Evolutionary conservation across 1,139 yeast genomes (phyloP).

Genomic region (Nakaseomyces glabratus): DNA sequence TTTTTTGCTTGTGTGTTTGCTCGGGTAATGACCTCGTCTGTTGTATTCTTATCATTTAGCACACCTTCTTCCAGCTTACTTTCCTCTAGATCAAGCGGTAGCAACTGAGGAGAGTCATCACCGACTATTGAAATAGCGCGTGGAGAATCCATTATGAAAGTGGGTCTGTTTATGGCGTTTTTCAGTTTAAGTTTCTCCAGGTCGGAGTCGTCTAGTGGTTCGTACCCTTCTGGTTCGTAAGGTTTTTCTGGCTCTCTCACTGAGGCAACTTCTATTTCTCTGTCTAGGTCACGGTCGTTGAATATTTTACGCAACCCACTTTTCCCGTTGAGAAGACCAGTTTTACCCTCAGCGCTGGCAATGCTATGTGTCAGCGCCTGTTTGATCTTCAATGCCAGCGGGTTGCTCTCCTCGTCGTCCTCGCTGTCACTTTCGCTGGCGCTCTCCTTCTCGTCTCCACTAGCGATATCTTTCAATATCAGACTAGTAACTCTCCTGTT

Average conservation of each 20-base stretch:
- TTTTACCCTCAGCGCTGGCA: background rate
- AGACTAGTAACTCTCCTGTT: conserved; percentile 25
- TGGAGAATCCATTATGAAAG: too few relatives aligned
- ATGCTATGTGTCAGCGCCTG: conserved; percentile 11
- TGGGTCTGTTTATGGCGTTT: too few relatives aligned
- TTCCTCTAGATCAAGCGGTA: conserved; percentile 8
- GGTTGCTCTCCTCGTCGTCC: conserved; percentile 21
- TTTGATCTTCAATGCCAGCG: conserved; percentile 15
- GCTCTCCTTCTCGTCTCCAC: conserved; percentile 14
- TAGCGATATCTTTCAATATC: conserved; percentile 26
- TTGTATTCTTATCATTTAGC: background rate
- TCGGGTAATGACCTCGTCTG: too few relatives aligned
- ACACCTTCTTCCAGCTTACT: conserved; percentile 4
- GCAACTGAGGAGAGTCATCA: conserved; percentile 6
- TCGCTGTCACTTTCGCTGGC: conserved; percentile 16
- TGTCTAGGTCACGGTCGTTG: conserved; percentile 11
- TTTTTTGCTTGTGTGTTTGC: background rate
- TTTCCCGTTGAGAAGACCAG: conserved; percentile 8
- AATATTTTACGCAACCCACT: conserved; percentile 11
- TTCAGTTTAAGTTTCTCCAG: too few relatives aligned
- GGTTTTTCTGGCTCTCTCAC: conserved; percentile 16
- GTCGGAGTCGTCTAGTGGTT: too few relatives aligned
- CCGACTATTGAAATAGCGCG: too few relatives aligned
- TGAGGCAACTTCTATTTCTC: conserved; percentile 24
- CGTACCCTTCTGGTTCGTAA: conserved; percentile 25